Conservation (phyloP, 495 filamentous ascomycete species). For the Hypomontagnella submonticulosa region DNA sequence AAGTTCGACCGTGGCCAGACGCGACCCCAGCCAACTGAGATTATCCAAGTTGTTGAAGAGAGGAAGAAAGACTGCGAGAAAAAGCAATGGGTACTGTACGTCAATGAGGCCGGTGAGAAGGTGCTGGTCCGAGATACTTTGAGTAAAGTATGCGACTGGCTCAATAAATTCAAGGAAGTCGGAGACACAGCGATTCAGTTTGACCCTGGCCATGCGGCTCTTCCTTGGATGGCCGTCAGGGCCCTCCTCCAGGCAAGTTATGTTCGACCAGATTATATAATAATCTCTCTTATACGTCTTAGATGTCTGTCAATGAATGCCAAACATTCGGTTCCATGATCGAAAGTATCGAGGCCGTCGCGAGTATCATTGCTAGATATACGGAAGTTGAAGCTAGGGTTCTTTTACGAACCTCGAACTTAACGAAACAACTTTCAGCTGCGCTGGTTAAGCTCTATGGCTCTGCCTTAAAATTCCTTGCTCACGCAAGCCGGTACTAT, state of each 20-base stretch:
- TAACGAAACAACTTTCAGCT: constrained; percentile 5
- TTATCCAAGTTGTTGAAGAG: background rate
- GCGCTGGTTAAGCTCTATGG: constrained; percentile 6
- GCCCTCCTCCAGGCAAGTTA: constrained; percentile 1
- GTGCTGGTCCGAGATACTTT: constrained; percentile 3
- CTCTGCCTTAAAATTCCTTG: constrained; percentile 3
- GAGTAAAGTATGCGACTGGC: constrained; percentile 4
- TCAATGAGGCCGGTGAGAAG: background rate
- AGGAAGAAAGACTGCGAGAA: constrained; percentile 13
- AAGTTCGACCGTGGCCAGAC: background rate
- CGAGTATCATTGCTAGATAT: constrained; percentile 8
- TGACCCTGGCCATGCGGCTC: constrained; percentile 3
- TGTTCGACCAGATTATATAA: background rate
- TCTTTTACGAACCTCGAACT: constrained; percentile 2
- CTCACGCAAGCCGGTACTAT: constrained; percentile 4
- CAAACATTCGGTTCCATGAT: constrained; percentile 5
- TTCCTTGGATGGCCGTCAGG: constrained; percentile 5
- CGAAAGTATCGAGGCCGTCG: constrained; percentile 1
- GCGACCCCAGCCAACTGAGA: background rate
- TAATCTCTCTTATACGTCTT: background rate
- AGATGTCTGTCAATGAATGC: constrained; percentile 12
- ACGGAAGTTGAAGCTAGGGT: constrained; percentile 1
- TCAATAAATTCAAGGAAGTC: constrained; percentile 7
- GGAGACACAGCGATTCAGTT: constrained; percentile 4
- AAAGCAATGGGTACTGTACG: constrained; percentile 4